phyloP scores from a whole-genome alignment of 345 rosid species.

The Linum usitatissimum region DNA sequence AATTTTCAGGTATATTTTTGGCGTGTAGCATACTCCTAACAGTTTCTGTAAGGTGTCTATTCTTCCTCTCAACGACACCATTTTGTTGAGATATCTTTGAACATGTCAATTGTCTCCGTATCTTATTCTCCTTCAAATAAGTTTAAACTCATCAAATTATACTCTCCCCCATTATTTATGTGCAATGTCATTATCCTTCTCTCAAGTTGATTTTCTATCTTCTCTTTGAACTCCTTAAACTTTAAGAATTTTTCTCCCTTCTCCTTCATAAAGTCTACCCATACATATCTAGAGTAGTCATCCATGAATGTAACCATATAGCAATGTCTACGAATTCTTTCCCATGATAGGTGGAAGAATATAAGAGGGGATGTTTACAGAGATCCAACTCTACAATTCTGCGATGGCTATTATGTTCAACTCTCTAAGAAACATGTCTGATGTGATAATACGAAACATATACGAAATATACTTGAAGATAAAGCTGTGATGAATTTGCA shows the following conservation, averaged over 20 bases:
- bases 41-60: neutral
- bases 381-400: constrained; percentile 9
- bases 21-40: neutral
- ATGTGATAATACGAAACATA: no score
- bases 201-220: neutral
- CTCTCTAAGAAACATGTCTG: neutral
- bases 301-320: neutral
- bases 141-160: neutral
- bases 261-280: neutral
- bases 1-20: neutral
- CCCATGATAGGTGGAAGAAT: constrained; percentile 14
- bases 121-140: neutral
- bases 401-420: constrained; percentile 8
- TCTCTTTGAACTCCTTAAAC: neutral
- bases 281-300: neutral
- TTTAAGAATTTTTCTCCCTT: neutral
- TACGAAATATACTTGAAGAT: no score
- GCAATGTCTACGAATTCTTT: no score
- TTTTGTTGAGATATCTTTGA: neutral
- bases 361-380: constrained; percentile 11
- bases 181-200: neutral
- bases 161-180: neutral
- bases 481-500: no score
- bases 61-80: neutral
- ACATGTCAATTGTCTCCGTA: neutral